Evolutionary conservation across 2,329 filamentous ascomycete species (phyloP).

Genomic region (Fusarium azukiicola): DNA sequence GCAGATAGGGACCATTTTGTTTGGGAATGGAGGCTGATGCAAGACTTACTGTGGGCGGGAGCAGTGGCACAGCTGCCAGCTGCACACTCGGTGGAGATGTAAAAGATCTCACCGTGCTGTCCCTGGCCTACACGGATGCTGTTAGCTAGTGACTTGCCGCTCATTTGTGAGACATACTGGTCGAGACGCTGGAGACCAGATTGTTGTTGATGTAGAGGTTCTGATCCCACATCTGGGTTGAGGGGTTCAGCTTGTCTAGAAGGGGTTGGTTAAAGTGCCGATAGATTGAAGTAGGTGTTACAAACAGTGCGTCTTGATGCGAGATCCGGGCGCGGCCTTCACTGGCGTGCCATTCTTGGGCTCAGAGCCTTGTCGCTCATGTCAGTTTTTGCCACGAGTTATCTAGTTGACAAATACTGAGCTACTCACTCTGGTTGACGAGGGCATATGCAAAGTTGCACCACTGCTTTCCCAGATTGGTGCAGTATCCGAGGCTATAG

Average conservation of each 20-base stretch:
- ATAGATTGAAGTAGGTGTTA: neutral
- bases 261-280: neutral
- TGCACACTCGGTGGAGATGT: conserved; percentile 35
- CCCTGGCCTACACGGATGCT: conserved; percentile 4
- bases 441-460: conserved; percentile 40
- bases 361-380: conserved; percentile 1
- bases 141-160: neutral
- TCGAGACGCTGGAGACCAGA: conserved; percentile 27
- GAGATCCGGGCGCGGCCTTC: conserved; percentile 23
- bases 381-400: neutral
- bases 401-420: neutral
- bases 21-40: too few relatives aligned
- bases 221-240: conserved; percentile 33
- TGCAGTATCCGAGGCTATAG: conserved; percentile 24
- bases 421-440: conserved; percentile 12
- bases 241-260: conserved; percentile 25
- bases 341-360: conserved; percentile 23
- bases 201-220: conserved; percentile 31
- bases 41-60: conserved; percentile 26
- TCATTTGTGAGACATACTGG: conserved; percentile 10
- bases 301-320: conserved; percentile 33
- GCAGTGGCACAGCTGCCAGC: conserved; percentile 24
- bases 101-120: conserved; percentile 32
- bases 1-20: too few relatives aligned
- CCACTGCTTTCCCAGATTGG: conserved; percentile 31